Base-by-base conservation (phyloP, 306 rosid genomes). In the Trifolium dubium region DNA sequence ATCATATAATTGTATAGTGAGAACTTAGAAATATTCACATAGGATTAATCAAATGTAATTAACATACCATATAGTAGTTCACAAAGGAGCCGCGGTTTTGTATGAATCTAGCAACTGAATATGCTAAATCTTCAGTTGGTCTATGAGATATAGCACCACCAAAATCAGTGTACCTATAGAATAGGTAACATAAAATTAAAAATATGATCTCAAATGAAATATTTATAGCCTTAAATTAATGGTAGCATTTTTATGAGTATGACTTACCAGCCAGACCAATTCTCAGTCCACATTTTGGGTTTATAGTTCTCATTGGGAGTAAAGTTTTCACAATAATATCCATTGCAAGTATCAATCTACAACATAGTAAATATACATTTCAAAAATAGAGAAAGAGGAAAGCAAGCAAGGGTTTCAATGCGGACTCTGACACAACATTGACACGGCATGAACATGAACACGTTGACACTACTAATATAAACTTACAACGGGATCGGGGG, bases 251-350 rank as follows among this genome's bases (percentile, higher is more conserved):
- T 2, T 47, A 37, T 39, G 80, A 85, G 23, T 85, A 14, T 32
- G 66, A 60, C 66, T 83, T 70, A 95, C 99, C 99, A 95, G 39
- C 99, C 99, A 69, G 97, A 88, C 99, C 99, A 95, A 62, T 83
- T 87, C 83, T 95, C 99, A 23, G 99, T 95, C 96, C 96, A 92
- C 66, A 84, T 64, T 67, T 80, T 86, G 58, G 98, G 98, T 69
- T 90, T 90, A 89, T 83, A 62, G 35, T 84, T 87, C 65, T 84
- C 85, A 78, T 93, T 93, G 72, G 98, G 97, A 44, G 84, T 77
- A 75, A 85, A 93, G 56, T 89, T 83, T 67, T 90, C 98, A 51
- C 98, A 90, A 81, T 92, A 92, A 63, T 79, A 92, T 28, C 93
- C 97, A 82, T 93, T 93, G 90, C 98, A 93, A 19, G 97, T 84